Evolutionary conservation across 805 yeast species (phyloP), one percentile per base, ranked within the genome.

Genomic region (Candida oleophila): DNA sequence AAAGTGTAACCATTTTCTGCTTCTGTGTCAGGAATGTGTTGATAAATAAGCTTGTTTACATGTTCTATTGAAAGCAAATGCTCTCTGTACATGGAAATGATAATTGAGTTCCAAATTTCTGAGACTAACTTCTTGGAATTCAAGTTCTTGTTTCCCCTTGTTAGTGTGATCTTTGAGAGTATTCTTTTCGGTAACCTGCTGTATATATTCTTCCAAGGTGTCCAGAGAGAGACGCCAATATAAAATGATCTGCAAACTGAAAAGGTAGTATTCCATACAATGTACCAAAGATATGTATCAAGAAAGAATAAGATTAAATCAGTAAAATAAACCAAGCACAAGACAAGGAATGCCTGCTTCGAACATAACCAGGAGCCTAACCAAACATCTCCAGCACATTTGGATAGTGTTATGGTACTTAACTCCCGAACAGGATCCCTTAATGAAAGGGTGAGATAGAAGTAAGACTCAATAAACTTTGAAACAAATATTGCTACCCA

Each of bases 261-360:
- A 47, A 86, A 84, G 0, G 79, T 57, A 0, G 94, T 84, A 57
- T 83, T 87, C 80, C 92, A 85, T 35, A 88, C 74, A 47, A 88
- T 87, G 55, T 87, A 88, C 96, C 96, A 88, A 15, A 88, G 67
- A 55, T 88, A 88, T 0, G 96, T 87, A 55, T 88, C 96, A 46
- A 88, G 74, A 54, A 86, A 85, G 62, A 87, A 88, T 37, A 88
- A 66, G 0, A 83, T 75, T 52, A 85, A 64, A 59, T 87, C 91
- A 0, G 90, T 82, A 9, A 80, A 35, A 15, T 78, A 58, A 54
- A 87, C 72, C 49, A 85, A 64, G 0, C 59, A 57, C 15, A 88
- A 64, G 1, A 88, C 69, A 21, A 87, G 66, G 9, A 59, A 61
- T 1, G 94, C 78, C 44, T 85, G 91, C 36, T 66, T 57, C 9